Evolutionary conservation across 208 protist genomes (phyloP).

Genomic region (Phytomonas francai): DNA sequence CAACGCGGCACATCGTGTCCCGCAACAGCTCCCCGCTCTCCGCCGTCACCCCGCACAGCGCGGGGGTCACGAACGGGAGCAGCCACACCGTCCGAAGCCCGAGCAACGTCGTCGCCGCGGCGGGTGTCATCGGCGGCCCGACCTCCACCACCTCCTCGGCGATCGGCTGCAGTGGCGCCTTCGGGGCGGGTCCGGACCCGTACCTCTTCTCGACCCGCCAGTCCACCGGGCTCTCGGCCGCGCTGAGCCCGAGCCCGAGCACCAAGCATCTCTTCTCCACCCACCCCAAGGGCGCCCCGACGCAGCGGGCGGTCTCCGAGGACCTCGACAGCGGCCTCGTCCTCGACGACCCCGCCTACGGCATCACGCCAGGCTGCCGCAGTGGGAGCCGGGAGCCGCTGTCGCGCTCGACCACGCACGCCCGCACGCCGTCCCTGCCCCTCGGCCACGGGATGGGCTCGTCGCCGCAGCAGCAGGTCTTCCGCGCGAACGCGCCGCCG

Average conservation of each 20-base stretch:
- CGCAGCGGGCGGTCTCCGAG: too few species aligned
- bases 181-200: constrained; percentile 16
- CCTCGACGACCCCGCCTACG: not conserved
- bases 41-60: constrained; percentile 7
- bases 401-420: constrained; percentile 6
- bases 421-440: too few species aligned
- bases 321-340: not conserved
- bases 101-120: not conserved
- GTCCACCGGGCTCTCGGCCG: constrained; percentile 9
- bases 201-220: constrained; percentile 11
- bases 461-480: constrained; percentile 5
- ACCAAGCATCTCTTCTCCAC: constrained; percentile 10
- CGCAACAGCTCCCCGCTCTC: constrained; percentile 5
- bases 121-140: not conserved
- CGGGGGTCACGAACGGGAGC: not conserved
- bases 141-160: constrained; percentile 14
- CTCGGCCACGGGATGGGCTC: constrained; percentile 6
- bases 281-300: constrained; percentile 8
- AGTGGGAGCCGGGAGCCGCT: not conserved
- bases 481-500: constrained; percentile 16
- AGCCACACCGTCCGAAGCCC: not conserved
- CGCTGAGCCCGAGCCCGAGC: constrained; percentile 13
- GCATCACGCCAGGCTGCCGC: constrained; percentile 4
- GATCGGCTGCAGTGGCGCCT: constrained; percentile 17
- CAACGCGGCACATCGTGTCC: constrained; percentile 31